Evolutionary conservation across 495 filamentous ascomycete species (phyloP), one percentile per base, ranked within the genome.

Genomic region (Penicillium samsonianum): DNA sequence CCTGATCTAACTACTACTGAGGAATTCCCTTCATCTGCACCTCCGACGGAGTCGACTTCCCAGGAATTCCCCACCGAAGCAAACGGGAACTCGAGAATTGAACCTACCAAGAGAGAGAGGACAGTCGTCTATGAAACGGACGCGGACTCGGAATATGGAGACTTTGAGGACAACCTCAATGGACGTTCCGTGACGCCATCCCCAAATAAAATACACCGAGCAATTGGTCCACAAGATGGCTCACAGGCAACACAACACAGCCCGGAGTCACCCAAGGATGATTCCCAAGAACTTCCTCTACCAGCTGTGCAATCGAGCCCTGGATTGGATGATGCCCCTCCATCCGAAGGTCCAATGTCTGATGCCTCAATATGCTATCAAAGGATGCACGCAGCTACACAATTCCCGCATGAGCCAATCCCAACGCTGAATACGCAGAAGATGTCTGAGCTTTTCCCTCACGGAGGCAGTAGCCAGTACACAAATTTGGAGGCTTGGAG

Each of bases 41-140:
- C 53, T 11, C 51, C 50, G 1, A 22, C 37, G 4, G 51, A 52
- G 3, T 53, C 33, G 14, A 31, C 7, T 2, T 54, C 54, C 3
- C 37, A 52, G 33, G 14, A 43, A 53, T 16, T 12, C 10, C 10
- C 14, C 16, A 16, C 20, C 17, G 41, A 26, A 37, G 38, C 23
- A 43, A 35, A 44, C 30, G 5, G 42, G 5, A 50, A 52, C 17
- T 25, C 48, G 1, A 47, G 28, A 40, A 17, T 35, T 26, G 42
- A 50, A 43, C 54, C 26, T 3, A 52, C 44, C 6, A 64, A 65
- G 38, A 62, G 58, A 10, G 62, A 72, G 28, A 68, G 68, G 41
- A 75, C 67, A 1, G 71, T 79, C 12, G 58, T 79, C 9, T 78
- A 78, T 57, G 77, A 78, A 48, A 79, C 77, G 2, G 77, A 79